These are phyloP conservation scores for Marchantia polymorpha DNA, from an alignment of 225 moss, liverwort and hornwort species.

Conservation along the genomic window DNA sequence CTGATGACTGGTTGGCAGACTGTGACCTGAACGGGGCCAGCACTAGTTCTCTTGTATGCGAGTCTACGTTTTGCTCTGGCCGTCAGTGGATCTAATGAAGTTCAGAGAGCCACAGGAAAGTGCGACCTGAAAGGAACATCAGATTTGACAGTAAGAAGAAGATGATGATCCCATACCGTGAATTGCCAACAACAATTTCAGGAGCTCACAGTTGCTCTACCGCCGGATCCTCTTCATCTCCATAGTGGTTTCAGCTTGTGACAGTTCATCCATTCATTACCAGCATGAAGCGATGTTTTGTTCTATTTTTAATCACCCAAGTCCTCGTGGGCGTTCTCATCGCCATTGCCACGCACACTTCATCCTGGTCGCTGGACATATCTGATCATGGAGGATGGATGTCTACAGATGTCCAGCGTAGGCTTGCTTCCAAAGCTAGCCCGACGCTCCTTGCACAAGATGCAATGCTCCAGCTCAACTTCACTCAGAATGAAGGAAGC, in stretches of 20 bases:
- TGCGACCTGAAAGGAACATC: background rate
- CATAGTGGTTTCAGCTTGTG: background rate
- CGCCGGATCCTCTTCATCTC: background rate
- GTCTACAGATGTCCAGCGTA: background rate
- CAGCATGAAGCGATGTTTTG: constrained; percentile 10
- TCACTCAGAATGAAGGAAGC: constrained; percentile 19
- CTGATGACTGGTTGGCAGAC: too few relatives aligned
- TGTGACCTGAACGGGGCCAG: too few relatives aligned
- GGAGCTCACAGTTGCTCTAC: background rate
- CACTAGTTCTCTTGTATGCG: background rate
- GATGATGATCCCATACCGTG: background rate
- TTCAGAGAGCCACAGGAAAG: background rate
- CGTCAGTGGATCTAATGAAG: background rate
- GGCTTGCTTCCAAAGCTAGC: background rate
- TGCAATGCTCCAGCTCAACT: constrained; percentile 25
- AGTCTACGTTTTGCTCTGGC: background rate
- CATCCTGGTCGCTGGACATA: background rate
- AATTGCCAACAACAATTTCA: background rate
- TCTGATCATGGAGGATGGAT: background rate
- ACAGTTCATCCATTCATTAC: background rate
- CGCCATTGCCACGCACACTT: background rate
- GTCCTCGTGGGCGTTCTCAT: constrained; percentile 14
- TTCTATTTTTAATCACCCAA: constrained; percentile 23
- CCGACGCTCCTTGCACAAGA: background rate
- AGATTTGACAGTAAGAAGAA: background rate